Base-by-base conservation (phyloP, 2,329 filamentous ascomycete genomes). In the Drechslerella dactyloides region DNA sequence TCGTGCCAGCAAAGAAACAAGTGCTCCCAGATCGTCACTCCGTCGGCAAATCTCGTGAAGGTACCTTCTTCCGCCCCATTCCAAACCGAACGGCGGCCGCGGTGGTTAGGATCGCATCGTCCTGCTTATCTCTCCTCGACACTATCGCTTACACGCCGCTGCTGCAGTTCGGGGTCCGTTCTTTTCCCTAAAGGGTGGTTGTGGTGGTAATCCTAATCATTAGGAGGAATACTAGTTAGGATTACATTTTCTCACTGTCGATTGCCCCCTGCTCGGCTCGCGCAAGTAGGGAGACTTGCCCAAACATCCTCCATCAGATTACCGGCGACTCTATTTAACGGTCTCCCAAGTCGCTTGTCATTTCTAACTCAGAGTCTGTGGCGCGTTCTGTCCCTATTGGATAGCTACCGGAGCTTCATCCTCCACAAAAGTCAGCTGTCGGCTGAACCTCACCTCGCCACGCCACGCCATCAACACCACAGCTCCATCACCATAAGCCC, bases 1-100 rank as follows among this genome's bases (percentile, higher is more conserved):
- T 72, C 23, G 55, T 72, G 68, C 59, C 60, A 60, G 60, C 68
- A 54, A 64, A 72, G 50, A 60, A 58, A 15, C 50, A 19, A 53
- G 30, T n/a, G 8, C 24, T 54, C 55, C 51, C 55, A 56, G 52
- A 65, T 56, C 60, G 52, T 70, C 65, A 54, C 17, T 48, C 54
- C 65, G 59, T 55, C 65, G 58, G 59, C 59, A 69, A 62, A 69
- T 27, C 58, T 30, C 24, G 65, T 30, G 40, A 63, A 58, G 65
- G 54, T 23, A 48, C 44, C 17, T 15, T 21, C 17, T 15, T 19
- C 54, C 27, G 42, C 48, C 19, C 51, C 6, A 23, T 40, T 63
- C 65, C 57, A 33, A n/a, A 44, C 48, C 56, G 30, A 33, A 48
- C 21, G 51, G 46, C 51, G 37, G 24, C 27, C 52, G 65, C 27